Evolutionary conservation across 2,329 filamentous ascomycete genomes (phyloP).

Genomic region (Ambrosiella beaveri): DNA sequence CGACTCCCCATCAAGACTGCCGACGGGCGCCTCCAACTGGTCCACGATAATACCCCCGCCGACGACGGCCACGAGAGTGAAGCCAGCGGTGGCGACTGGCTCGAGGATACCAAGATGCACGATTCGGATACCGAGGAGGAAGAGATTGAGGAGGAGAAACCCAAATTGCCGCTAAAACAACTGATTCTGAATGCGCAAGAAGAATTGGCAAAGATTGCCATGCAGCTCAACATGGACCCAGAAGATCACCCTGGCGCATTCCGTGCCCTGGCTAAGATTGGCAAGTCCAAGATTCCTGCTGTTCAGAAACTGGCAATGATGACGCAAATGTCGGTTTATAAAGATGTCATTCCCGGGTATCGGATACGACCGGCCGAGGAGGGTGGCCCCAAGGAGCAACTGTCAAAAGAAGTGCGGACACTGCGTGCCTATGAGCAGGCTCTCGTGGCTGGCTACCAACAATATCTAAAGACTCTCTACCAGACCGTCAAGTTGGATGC

Average conservation of each 20-base stretch:
- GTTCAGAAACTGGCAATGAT: constrained; percentile 76
- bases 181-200: constrained; percentile 81
- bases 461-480: constrained; percentile 61
- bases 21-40: constrained; percentile 52
- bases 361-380: constrained; percentile 71
- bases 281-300: constrained; percentile 48
- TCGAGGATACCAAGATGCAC: constrained; percentile 36
- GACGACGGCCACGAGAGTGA: constrained; percentile 37
- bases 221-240: constrained; percentile 71
- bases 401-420: constrained; percentile 81
- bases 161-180: constrained; percentile 54
- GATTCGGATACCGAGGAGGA: constrained; percentile 34
- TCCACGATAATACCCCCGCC: constrained; percentile 39
- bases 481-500: constrained; percentile 43
- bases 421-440: constrained; percentile 75
- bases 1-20: constrained; percentile 74
- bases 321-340: constrained; percentile 80
- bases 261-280: constrained; percentile 59
- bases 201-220: constrained; percentile 70
- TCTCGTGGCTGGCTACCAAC: constrained; percentile 68
- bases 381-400: constrained; percentile 54
- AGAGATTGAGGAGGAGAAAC: constrained; percentile 31
- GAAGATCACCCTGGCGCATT: constrained; percentile 75
- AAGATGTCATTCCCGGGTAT: constrained; percentile 92
- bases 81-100: constrained; percentile 38